phyloP scores from a whole-genome alignment of 139 green algal species.

The Asterochloris erici region DNA sequence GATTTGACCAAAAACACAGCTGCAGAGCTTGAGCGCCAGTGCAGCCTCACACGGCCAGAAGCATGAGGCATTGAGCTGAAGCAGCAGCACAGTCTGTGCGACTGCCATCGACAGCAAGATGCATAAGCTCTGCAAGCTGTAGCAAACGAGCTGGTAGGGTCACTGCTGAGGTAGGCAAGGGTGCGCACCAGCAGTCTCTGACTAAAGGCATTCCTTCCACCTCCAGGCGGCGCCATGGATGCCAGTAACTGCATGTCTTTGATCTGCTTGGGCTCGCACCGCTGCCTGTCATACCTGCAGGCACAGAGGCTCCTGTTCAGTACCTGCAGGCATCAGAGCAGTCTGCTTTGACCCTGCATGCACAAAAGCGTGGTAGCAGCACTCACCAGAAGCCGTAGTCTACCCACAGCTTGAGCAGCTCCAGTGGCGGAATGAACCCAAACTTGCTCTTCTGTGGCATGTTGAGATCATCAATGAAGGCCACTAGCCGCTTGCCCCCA shows the following conservation, averaged over 20 bases:
- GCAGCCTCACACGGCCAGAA: not conserved
- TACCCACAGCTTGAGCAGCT: conserved; percentile 80
- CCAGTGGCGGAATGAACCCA: conserved; percentile 78
- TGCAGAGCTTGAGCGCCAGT: too few relatives aligned
- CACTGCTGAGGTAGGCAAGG: not conserved
- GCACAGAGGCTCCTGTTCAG: not conserved
- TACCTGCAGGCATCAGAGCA: not conserved
- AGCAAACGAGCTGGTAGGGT: not conserved
- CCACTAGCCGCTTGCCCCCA: conserved; percentile 46
- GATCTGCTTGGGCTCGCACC: conserved; percentile 56
- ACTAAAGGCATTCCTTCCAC: conserved; percentile 60
- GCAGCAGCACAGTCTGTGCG: too few relatives aligned
- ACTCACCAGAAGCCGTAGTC: conserved; percentile 73
- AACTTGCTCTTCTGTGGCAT: conserved; percentile 79
- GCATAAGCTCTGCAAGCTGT: too few relatives aligned
- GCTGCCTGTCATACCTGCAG: conserved; percentile 72
- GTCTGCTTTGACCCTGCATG: not conserved
- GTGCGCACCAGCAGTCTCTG: conserved; percentile 45
- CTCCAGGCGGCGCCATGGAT: conserved; percentile 66
- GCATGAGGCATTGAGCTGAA: too few relatives aligned
- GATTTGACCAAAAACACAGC: too few relatives aligned
- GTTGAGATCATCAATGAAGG: conserved; percentile 74
- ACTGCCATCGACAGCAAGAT: too few relatives aligned
- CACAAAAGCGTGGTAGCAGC: not conserved
- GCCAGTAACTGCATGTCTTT: conserved; percentile 75